phyloP scores from a whole-genome alignment of 257 asterid genomes.

The Mitragyna speciosa region DNA sequence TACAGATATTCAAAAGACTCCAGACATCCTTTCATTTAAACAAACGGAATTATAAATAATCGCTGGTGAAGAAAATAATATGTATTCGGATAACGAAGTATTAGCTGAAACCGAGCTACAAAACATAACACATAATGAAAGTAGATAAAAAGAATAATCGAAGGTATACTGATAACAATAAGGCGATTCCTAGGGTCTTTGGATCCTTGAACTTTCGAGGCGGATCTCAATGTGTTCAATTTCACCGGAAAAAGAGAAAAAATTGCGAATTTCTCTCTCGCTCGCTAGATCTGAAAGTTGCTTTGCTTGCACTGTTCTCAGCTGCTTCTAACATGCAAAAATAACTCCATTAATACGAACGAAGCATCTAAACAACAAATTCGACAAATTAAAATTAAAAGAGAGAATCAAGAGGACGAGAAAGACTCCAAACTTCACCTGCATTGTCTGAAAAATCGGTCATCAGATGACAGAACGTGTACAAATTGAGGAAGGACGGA shows the following conservation, averaged over 20 bases:
- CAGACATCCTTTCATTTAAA: too few relatives aligned
- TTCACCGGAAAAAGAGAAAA: slow-evolving; percentile 93
- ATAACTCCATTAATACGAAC: not conserved
- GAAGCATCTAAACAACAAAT: not conserved
- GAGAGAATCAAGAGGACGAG: not conserved
- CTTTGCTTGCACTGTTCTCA: slow-evolving; percentile 66
- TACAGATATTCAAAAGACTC: not conserved
- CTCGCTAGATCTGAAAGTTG: slow-evolving; percentile 83
- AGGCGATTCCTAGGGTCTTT: slow-evolving; percentile 88
- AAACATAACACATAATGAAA: not conserved
- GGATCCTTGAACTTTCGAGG: slow-evolving; percentile 85
- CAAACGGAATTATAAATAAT: too few relatives aligned
- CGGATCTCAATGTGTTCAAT: slow-evolving; percentile 82
- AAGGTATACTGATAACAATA: slow-evolving; percentile 67
- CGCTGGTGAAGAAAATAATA: too few relatives aligned
- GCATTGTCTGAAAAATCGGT: slow-evolving; percentile 50
- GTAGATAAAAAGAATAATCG: not conserved
- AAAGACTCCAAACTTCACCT: slow-evolving; percentile 35
- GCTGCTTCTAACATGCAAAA: slow-evolving; percentile 21
- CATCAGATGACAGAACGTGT: too few relatives aligned
- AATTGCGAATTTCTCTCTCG: slow-evolving; percentile 91
- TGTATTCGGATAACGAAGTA: not conserved
- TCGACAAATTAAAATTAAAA: not conserved
- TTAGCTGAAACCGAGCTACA: not conserved
- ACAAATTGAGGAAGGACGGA: too few relatives aligned